Percentiles rank a stretch among this genome's conserved stretches.
These are phyloP conservation scores for Sonneratia caseolaris DNA, from an alignment of 345 rosid genomes.

Conservation along the genomic window DNA sequence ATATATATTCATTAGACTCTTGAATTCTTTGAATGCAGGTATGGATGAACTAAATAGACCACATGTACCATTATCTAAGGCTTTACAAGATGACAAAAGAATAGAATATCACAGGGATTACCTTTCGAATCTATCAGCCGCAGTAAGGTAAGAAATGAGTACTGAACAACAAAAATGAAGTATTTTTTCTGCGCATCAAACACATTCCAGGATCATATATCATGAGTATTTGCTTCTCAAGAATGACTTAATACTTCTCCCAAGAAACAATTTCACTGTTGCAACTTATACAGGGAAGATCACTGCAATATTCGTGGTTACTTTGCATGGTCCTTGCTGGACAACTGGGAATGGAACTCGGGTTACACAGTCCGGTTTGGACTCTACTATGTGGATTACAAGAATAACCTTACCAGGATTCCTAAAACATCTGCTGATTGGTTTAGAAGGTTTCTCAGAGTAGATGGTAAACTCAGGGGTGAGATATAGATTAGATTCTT, in stretches of 20 bases:
- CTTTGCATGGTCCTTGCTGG: conserved; percentile 82
- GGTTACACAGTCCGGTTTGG: conserved; percentile 87
- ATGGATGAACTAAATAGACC: conserved; percentile 72
- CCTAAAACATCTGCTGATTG: conserved; percentile 73
- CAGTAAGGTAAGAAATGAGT: conserved; percentile 43
- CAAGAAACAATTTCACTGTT: not conserved
- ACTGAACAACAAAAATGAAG: not conserved
- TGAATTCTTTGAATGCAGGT: conserved; percentile 31
- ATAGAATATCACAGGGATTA: conserved; percentile 75
- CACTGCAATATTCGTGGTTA: conserved; percentile 57
- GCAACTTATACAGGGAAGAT: conserved; percentile 38
- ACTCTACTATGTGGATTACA: conserved; percentile 69
- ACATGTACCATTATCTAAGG: conserved; percentile 41
- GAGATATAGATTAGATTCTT: conserved; percentile 6
- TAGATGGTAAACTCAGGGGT: conserved; percentile 9
- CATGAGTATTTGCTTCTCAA: not conserved
- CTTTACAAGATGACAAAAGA: conserved; percentile 67
- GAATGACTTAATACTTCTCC: not conserved
- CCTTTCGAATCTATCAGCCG: conserved; percentile 78
- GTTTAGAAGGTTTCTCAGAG: conserved; percentile 51
- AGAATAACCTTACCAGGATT: conserved; percentile 64
- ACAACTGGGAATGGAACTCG: conserved; percentile 95
- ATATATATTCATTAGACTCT: not conserved
- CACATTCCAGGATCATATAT: not conserved
- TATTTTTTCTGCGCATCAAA: not conserved